Base-by-base conservation (phyloP, 1,139 yeast genomes). In the Candida smagusa region DNA sequence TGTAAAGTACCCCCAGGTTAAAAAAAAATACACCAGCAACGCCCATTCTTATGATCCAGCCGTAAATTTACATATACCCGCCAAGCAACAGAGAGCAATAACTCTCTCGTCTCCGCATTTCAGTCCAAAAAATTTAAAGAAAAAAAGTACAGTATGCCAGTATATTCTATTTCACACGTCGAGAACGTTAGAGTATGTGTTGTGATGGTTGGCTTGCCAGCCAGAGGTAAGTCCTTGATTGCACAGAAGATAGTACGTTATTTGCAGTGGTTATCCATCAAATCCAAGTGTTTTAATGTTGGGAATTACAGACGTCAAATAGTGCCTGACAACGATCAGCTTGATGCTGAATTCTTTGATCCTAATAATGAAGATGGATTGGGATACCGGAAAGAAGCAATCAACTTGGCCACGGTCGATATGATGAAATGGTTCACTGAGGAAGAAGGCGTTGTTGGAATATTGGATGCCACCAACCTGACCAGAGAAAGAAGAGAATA, bases 241-340 rank as follows among this genome's bases (percentile, higher is more conserved):
- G 86, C 90, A 7, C 89, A 83, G 51, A 84, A 84, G 52, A 77
- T 92, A 39, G 96, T 90, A 28, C 75, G 97, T 36, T 92, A 90
- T 56, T 72, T 92, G 40, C 81, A 89, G 33, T 92, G 98, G 98
- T 72, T 90, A 30, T 85, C 95, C 3, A 85, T 92, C 41, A 79
- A 79, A 43, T 88, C 96, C 30, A 82, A 82, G 55, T 84, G 92
- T 42, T 92, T 92, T 66, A 89, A 89, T 54, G 96, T 90, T 13
- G 97, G 97, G 11, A 73, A 74, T 31, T 89, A 87, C 57, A 76
- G 97, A 46, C 78, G 96, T 41, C 67, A 73, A 44, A 44, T 69
- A 25, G 71, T 77, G 28, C 56, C 55, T 9, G 61, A 54, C 31
- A 50, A 49, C 11, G 54, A 52, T 22, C 28, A 16, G 32, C 45